phyloP scores from a whole-genome alignment of 2,329 filamentous ascomycete species.

The Colletotrichum spaethianum region DNA sequence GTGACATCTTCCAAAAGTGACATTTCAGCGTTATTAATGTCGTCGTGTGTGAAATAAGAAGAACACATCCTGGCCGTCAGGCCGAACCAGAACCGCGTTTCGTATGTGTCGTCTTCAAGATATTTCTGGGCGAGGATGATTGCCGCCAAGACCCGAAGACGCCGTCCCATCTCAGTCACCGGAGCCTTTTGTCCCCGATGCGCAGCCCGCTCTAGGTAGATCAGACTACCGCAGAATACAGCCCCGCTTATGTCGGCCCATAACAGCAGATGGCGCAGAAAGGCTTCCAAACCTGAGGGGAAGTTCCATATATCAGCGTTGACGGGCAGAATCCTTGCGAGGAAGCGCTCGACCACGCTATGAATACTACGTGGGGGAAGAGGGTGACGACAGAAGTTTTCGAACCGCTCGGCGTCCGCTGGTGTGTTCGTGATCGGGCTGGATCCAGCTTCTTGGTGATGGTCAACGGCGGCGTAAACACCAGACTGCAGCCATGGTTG shows the following conservation, averaged over 20 bases:
- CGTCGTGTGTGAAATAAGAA: background rate
- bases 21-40: background rate
- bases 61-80: background rate
- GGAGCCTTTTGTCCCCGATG: too few relatives aligned
- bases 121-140: conserved; percentile 15
- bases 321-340: background rate
- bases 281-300: background rate
- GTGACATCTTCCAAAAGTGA: background rate
- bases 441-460: background rate
- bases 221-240: background rate
- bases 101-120: background rate
- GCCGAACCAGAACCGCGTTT: conserved; percentile 2
- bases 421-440: background rate
- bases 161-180: too few relatives aligned
- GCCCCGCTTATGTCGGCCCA: background rate
- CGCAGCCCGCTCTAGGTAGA: too few relatives aligned
- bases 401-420: background rate
- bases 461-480: background rate
- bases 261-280: background rate
- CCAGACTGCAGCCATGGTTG: background rate
- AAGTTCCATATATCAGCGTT: conserved; percentile 6
- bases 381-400: background rate
- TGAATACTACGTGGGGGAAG: too few relatives aligned
- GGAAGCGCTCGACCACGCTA: background rate
- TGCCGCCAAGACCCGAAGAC: background rate